Evolutionary conservation across 2,329 filamentous ascomycete species (phyloP), one percentile per base, ranked within the genome.

Genomic region (Cytospora paraplurivora): DNA sequence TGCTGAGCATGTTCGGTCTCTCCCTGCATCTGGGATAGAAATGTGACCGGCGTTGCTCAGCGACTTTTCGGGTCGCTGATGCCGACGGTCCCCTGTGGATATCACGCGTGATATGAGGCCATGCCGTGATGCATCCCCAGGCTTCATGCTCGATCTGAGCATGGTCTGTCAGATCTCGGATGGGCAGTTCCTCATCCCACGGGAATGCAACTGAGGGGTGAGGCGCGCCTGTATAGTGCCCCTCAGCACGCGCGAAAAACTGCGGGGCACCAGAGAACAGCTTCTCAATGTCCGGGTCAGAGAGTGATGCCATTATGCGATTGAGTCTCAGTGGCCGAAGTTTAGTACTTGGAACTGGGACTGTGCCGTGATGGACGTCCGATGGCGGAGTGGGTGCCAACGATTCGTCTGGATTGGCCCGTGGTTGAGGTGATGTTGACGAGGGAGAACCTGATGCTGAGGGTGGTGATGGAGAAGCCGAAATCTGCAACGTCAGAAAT

Each of bases 231-330:
- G 81, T 82, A 72, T 80, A 84, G 72, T 87, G 83, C 47, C 84
- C 83, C 69, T 86, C 82, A 63, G 81, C 82, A 59, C 84, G 81
- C 68, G 85, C 82, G 73, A 86, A 87, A 77, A 88, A 91, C 72
- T 90, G 88, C 67, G 89, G 89, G 51, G 89, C 89, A n/a, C 89
- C 88, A 33, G 88, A 89, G 78, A 91, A 92, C 70, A 91, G 82
- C 74, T 86, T 85, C 75, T 88, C 85, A 58, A 91, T 77, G 68
- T 90, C 86, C 49, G 79, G 77, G 53, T 85, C 81, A 69, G 76
- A 82, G 64, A 89, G 77, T 56, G 81, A 82, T 52, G 84, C 78
- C 81, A 88, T 88, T 75, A 85, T 87, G 72, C 81, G 79, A 66
- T 81, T 77, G 47, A 86, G 75, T 70, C 79, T 84, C 65, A 86